Percentiles rank a stretch among this genome's conserved stretches.
Conservation (phyloP, 2,329 filamentous ascomycete genomes). For the Sporothrix schenckii region DNA sequence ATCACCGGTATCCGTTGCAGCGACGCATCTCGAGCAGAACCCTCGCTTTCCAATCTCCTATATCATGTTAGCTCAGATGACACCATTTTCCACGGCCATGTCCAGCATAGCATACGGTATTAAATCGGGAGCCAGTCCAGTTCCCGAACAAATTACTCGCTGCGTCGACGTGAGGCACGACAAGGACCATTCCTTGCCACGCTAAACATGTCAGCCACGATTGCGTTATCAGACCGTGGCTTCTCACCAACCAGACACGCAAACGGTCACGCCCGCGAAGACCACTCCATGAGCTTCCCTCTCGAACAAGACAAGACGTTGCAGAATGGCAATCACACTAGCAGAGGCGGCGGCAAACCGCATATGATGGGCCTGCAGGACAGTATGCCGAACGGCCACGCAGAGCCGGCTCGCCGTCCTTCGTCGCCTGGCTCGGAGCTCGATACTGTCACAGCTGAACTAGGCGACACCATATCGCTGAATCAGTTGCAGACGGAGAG, state of each 20-base stretch:
- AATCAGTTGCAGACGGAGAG: constrained; percentile 29
- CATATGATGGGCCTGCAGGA: not conserved
- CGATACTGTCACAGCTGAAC: not conserved
- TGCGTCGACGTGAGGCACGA: not conserved
- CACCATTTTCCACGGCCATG: constrained; percentile 23
- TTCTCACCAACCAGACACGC: not conserved
- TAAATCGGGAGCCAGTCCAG: constrained; percentile 23
- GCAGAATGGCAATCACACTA: not conserved
- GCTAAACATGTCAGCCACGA: constrained; percentile 21
- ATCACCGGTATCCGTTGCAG: not conserved
- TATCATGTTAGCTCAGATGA: constrained; percentile 29
- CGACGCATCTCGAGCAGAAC: not conserved
- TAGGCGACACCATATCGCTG: constrained; percentile 8
- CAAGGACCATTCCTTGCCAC: not conserved
- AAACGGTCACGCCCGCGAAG: not conserved
- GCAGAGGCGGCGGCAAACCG: not conserved
- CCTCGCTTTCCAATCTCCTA: constrained; percentile 7
- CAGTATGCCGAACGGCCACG: not conserved
- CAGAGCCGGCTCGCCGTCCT: constrained; percentile 8
- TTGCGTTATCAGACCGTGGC: constrained; percentile 27
- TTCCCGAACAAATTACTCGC: not conserved
- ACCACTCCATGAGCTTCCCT: constrained; percentile 3
- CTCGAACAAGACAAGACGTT: not conserved
- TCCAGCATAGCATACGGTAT: constrained; percentile 15
- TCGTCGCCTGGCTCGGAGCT: not conserved